Percentiles rank a stretch among this genome's conserved stretches.
These are phyloP conservation scores for Colletotrichum limetticola DNA, from an alignment of 2,329 filamentous ascomycete species.

Conservation along the genomic window DNA sequence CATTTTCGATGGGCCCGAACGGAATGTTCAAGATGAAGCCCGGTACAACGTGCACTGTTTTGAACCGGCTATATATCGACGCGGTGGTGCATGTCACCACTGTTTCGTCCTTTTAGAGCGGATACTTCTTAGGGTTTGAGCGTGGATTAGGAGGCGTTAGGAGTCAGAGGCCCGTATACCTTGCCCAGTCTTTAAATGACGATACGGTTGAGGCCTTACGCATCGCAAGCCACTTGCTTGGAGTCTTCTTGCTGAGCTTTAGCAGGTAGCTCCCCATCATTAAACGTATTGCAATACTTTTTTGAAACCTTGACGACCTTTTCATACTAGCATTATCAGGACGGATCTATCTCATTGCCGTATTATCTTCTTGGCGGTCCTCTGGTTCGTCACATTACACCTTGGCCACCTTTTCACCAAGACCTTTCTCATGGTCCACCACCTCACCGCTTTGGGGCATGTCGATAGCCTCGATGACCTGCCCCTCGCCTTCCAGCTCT, in stretches of 20 bases:
- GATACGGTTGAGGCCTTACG: neutral
- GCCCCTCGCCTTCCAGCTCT: conserved; percentile 12
- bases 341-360: neutral
- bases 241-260: neutral
- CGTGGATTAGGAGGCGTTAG: no score
- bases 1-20: conserved; percentile 54
- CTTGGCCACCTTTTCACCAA: conserved; percentile 4
- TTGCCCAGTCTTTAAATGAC: no score
- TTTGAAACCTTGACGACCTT: neutral
- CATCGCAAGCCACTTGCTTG: neutral
- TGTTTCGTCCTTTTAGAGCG: conserved; percentile 32
- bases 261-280: neutral
- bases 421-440: neutral
- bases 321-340: neutral
- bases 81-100: conserved; percentile 55
- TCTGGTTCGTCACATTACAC: neutral
- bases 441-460: neutral
- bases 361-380: neutral
- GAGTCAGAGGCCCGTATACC: no score
- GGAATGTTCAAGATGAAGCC: conserved; percentile 57
- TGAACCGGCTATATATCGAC: conserved; percentile 57
- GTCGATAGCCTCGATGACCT: conserved; percentile 16
- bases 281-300: neutral
- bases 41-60: conserved; percentile 48
- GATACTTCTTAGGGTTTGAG: neutral